Percentiles rank a stretch among this genome's conserved stretches.
phyloP scores from a whole-genome alignment of 306 rosid genomes.

The Adenanthera pavonina region DNA sequence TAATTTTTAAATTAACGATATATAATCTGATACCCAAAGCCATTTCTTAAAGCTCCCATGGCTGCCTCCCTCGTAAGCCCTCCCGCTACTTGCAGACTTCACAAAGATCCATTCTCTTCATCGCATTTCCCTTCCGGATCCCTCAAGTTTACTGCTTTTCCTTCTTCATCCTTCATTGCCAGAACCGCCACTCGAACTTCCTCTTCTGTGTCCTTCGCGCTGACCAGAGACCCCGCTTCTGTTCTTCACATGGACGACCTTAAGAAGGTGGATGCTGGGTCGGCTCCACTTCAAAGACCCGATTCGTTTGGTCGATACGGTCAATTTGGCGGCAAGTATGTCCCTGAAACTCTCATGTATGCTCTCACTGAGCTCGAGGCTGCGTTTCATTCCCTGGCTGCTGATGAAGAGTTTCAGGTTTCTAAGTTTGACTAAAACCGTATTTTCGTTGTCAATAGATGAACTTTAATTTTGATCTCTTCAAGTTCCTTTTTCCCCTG shows the following conservation, averaged over 20 bases:
- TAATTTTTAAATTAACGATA: background rate
- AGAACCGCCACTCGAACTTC: constrained; percentile 12
- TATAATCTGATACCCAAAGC: background rate
- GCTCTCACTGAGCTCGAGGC: constrained; percentile 83
- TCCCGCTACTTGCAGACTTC: background rate
- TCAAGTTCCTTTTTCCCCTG: background rate
- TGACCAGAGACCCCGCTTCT: constrained; percentile 31
- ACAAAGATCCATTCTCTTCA: background rate
- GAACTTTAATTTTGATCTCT: background rate
- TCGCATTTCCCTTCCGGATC: background rate
- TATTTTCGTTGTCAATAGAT: background rate
- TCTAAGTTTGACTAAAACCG: background rate
- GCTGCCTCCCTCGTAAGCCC: constrained; percentile 27
- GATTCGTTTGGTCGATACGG: constrained; percentile 87
- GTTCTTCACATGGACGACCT: constrained; percentile 48
- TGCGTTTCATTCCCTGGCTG: constrained; percentile 65
- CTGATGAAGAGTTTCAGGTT: constrained; percentile 73
- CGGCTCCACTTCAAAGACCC: constrained; percentile 52
- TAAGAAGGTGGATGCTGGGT: constrained; percentile 28
- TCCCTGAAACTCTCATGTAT: constrained; percentile 84
- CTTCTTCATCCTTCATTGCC: constrained; percentile 34
- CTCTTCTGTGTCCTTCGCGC: constrained; percentile 46
- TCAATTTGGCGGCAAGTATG: constrained; percentile 84
- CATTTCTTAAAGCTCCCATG: constrained; percentile 27
- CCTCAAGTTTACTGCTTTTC: constrained; percentile 24